phyloP scores from a whole-genome alignment of 2,329 filamentous ascomycete genomes.

The Pyricularia pennisetigena region DNA sequence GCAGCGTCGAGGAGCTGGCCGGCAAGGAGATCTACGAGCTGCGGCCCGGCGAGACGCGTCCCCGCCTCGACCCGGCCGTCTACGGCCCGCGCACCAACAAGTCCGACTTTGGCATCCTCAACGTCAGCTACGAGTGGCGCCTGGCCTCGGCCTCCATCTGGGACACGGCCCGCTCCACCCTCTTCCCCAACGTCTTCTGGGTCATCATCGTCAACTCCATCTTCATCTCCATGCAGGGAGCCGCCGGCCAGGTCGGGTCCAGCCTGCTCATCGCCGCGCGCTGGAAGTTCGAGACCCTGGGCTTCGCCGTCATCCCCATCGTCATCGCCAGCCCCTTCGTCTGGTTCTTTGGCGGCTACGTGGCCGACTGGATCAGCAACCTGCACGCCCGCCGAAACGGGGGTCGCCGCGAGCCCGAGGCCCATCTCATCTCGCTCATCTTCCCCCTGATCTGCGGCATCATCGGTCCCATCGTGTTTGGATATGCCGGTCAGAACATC shows the following conservation, averaged over 20 bases:
- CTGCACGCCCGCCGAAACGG: constrained; percentile 11
- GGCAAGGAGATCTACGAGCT: constrained; percentile 16
- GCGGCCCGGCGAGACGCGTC: constrained; percentile 14
- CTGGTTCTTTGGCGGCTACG: constrained; percentile 20
- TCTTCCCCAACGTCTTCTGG: constrained; percentile 20
- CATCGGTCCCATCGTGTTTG: constrained; percentile 14
- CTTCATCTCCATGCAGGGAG: constrained; percentile 14
- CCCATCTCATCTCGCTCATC: constrained; percentile 15
- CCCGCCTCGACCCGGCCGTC: constrained; percentile 15
- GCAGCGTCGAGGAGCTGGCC: constrained; percentile 19
- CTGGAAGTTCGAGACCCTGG: constrained; percentile 18
- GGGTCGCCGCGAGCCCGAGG: constrained; percentile 17
- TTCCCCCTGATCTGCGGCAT: constrained; percentile 14
- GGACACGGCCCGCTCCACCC: constrained; percentile 15
- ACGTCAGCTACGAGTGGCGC: constrained; percentile 14
- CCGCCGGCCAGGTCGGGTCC: constrained; percentile 13
- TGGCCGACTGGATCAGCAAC: constrained; percentile 18
- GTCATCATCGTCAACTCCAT: constrained; percentile 16
- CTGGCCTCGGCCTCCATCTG: constrained; percentile 11
- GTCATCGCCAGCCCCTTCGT: constrained; percentile 11
- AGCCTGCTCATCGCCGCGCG: constrained; percentile 14
- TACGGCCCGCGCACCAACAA: constrained; percentile 15
- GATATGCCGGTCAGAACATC: constrained; percentile 13
- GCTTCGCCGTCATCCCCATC: constrained; percentile 14
- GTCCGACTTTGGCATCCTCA: constrained; percentile 18